Evolutionary conservation across 345 rosid genomes (phyloP).

Genomic region (Sisymbrium altissimum): DNA sequence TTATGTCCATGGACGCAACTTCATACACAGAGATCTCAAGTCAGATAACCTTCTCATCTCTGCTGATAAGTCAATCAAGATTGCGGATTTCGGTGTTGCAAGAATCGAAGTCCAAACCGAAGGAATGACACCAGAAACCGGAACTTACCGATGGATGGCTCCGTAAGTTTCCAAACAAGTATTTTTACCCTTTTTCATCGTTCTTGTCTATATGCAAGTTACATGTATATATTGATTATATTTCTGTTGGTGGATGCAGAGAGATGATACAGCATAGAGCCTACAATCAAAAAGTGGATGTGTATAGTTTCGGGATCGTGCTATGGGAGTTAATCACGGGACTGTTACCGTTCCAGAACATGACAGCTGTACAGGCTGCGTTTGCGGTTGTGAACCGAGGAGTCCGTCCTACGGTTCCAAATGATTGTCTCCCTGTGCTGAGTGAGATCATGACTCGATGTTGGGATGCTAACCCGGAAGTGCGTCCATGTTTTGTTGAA

Average conservation of each 20-base stretch:
- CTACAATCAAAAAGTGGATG: constrained; percentile 54
- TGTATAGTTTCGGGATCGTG: constrained; percentile 55
- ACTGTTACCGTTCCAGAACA: constrained; percentile 40
- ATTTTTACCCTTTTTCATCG: no score
- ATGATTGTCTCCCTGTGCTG: constrained; percentile 41
- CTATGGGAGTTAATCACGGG: constrained; percentile 55
- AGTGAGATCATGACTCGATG: constrained; percentile 42
- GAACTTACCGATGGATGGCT: constrained; percentile 56
- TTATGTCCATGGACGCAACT: constrained; percentile 42
- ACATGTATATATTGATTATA: not conserved
- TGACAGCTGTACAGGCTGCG: constrained; percentile 44
- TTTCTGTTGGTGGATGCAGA: constrained; percentile 31
- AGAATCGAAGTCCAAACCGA: constrained; percentile 43
- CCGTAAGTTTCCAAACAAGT: constrained; percentile 38
- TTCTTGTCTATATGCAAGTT: not conserved
- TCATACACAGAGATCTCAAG: constrained; percentile 49
- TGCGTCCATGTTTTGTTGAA: constrained; percentile 38
- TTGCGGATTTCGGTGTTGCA: constrained; percentile 52
- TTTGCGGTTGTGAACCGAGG: constrained; percentile 43
- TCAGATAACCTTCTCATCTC: constrained; percentile 48
- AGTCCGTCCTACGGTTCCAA: constrained; percentile 36
- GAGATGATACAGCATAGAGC: constrained; percentile 57
- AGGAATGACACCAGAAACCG: constrained; percentile 54
- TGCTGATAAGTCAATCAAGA: constrained; percentile 43
- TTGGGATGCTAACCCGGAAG: constrained; percentile 42